These are phyloP conservation scores for Penicillium sp. DNA, from an alignment of 2,329 filamentous ascomycete species.

Conservation along the genomic window DNA sequence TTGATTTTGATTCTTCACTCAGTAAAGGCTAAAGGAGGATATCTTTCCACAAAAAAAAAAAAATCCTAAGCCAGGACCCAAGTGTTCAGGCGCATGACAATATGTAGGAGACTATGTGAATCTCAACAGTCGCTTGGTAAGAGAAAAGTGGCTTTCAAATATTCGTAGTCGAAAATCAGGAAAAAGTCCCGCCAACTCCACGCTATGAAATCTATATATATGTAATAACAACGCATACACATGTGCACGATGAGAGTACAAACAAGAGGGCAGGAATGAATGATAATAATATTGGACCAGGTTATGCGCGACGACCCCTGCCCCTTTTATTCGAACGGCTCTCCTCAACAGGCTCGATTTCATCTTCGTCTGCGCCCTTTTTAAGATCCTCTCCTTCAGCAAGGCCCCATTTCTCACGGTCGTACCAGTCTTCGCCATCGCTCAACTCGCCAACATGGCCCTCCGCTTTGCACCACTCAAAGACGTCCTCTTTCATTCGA, in stretches of 20 bases:
- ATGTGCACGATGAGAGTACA: constrained; percentile 3
- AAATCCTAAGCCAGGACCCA: neutral
- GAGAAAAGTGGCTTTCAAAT: neutral
- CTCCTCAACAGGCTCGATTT: constrained; percentile 57
- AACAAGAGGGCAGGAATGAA: constrained; percentile 14
- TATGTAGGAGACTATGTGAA: neutral
- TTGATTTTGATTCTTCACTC: neutral
- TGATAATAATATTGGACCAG: constrained; percentile 2
- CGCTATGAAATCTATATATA: constrained; percentile 30
- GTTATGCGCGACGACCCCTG: constrained; percentile 42
- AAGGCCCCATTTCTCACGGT: constrained; percentile 65
- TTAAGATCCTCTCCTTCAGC: constrained; percentile 58
- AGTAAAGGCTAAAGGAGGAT: neutral
- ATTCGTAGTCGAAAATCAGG: neutral
- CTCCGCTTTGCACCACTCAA: constrained; percentile 66
- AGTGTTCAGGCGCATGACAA: neutral
- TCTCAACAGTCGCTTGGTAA: neutral
- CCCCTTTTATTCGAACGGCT: constrained; percentile 46
- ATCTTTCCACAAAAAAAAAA: constrained; percentile 1
- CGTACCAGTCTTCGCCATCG: constrained; percentile 72
- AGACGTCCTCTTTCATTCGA: constrained; percentile 63
- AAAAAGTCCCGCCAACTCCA: constrained; percentile 34
- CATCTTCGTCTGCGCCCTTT: constrained; percentile 66
- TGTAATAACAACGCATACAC: neutral
- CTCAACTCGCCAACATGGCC: constrained; percentile 69